phyloP scores from a whole-genome alignment of 495 filamentous ascomycete genomes.

The Zalerion maritima region DNA sequence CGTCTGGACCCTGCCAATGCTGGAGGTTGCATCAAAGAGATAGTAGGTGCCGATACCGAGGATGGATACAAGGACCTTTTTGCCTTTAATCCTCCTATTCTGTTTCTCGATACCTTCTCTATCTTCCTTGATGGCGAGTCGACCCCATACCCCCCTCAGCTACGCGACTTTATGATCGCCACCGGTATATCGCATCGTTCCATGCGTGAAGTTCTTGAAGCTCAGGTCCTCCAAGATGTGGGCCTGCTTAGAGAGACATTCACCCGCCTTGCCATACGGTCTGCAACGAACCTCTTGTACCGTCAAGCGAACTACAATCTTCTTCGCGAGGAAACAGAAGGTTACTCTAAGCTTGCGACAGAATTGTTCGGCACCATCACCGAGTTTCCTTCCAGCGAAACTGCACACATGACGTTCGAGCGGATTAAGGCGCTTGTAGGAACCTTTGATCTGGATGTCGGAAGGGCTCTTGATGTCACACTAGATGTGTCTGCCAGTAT shows the following conservation, averaged over 20 bases:
- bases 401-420: conserved; percentile 45
- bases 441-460: conserved; percentile 86
- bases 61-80: conserved; percentile 14
- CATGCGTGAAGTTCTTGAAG: conserved; percentile 76
- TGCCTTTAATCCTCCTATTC: conserved; percentile 43
- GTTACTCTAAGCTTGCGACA: conserved; percentile 77
- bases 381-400: conserved; percentile 44
- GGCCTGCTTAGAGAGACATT: conserved; percentile 76
- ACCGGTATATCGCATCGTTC: conserved; percentile 54
- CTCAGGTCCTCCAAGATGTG: conserved; percentile 52
- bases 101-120: conserved; percentile 73
- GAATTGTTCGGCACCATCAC: conserved; percentile 74
- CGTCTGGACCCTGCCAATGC: conserved; percentile 50
- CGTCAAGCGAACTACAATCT: conserved; percentile 94
- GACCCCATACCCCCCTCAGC: conserved; percentile 18
- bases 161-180: conserved; percentile 47
- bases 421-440: conserved; percentile 82
- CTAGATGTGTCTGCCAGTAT: conserved; percentile 78
- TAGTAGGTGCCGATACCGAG: conserved; percentile 41
- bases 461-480: conserved; percentile 82
- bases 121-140: conserved; percentile 59
- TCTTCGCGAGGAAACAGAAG: conserved; percentile 88
- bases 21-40: conserved; percentile 58
- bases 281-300: conserved; percentile 83
- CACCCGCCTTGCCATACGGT: conserved; percentile 64